Percentiles rank a stretch among this genome's conserved stretches.
Conservation (phyloP, 2,329 filamentous ascomycete genomes). For the Paracoccidioides brasiliensis region DNA sequence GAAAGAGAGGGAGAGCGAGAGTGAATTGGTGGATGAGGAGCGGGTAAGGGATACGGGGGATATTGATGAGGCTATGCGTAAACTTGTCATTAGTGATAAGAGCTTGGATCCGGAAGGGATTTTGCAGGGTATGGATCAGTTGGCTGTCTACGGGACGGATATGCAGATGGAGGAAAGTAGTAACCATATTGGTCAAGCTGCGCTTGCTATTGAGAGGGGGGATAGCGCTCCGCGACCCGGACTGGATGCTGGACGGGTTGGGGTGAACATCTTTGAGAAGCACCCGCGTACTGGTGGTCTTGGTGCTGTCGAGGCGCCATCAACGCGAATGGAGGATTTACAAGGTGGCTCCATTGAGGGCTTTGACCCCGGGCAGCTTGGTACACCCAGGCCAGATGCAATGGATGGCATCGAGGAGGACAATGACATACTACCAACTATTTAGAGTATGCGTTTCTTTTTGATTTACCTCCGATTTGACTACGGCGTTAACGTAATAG, state of each 20-base stretch:
- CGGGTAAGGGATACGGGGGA: conserved; percentile 14
- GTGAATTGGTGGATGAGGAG: conserved; percentile 7
- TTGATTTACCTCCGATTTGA: neutral
- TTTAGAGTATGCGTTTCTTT: conserved; percentile 16
- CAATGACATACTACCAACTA: conserved; percentile 36
- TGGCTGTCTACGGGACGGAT: conserved; percentile 18
- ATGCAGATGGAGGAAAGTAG: too few species aligned
- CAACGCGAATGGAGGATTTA: conserved; percentile 21
- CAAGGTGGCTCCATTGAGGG: conserved; percentile 31
- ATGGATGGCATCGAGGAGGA: conserved; percentile 36
- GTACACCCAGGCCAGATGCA: conserved; percentile 26
- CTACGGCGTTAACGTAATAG: too few species aligned
- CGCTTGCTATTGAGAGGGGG: conserved; percentile 7
- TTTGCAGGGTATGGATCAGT: conserved; percentile 16
- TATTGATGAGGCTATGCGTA: conserved; percentile 14
- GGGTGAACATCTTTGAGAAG: conserved; percentile 25
- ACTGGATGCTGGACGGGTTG: conserved; percentile 19
- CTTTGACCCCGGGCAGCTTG: conserved; percentile 20
- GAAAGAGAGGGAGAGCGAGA: conserved; percentile 6
- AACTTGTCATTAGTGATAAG: conserved; percentile 11
- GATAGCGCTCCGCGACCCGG: conserved; percentile 16
- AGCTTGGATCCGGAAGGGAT: conserved; percentile 6
- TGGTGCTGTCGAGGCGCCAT: conserved; percentile 18
- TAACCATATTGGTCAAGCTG: neutral
- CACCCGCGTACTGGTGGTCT: conserved; percentile 7